These are phyloP conservation scores for Lolium rigidum DNA, from an alignment of 176 grass and related monocot genomes.

Conservation along the genomic window DNA sequence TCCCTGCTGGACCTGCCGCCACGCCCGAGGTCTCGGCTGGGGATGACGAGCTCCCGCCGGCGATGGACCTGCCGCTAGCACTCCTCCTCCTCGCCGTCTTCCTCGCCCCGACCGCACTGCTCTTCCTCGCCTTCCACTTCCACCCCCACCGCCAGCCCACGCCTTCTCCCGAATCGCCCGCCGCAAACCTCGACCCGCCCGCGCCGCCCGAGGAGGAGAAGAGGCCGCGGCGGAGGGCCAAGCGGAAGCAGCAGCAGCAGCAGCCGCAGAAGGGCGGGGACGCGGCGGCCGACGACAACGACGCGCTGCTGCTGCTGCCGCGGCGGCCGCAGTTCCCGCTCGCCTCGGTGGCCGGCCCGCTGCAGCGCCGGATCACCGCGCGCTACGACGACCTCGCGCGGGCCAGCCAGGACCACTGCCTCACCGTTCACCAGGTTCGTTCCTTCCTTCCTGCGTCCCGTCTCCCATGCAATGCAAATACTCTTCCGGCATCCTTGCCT, in stretches of 20 bases:
- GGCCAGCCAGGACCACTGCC: conserved; percentile 61
- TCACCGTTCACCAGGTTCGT: conserved; percentile 74
- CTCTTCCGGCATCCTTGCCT: not conserved
- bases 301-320: conserved; percentile 3
- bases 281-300: conserved; percentile 14
- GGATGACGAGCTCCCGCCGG: conserved; percentile 65
- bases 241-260: conserved; percentile 52
- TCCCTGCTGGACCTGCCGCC: no score
- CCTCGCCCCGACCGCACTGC: not conserved
- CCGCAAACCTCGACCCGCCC: conserved; percentile 1
- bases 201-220: not conserved
- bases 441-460: not conserved
- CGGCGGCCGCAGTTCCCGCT: conserved; percentile 66
- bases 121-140: not conserved
- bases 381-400: conserved; percentile 84
- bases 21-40: not conserved
- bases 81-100: conserved; percentile 28
- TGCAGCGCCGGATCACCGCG: conserved; percentile 75
- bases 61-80: conserved; percentile 42
- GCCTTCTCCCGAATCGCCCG: not conserved
- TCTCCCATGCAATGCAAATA: not conserved
- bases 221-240: conserved; percentile 52
- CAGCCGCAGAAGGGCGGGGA: not conserved
- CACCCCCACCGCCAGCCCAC: not conserved
- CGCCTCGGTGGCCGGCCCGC: conserved; percentile 61